Evolutionary conservation across 148 eudicot species (phyloP).

Genomic region (Diospyros kaki): DNA sequence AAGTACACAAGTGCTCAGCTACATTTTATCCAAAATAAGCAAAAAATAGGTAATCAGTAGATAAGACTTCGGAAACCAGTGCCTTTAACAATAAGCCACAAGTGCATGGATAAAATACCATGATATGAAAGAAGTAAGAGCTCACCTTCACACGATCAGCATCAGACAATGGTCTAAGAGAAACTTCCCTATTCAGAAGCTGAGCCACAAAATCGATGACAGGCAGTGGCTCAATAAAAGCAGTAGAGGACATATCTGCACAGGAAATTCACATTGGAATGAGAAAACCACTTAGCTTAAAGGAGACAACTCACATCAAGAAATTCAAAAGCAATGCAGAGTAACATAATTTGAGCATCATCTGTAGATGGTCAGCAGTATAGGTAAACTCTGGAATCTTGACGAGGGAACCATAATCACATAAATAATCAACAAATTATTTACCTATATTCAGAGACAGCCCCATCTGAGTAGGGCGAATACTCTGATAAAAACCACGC

Average conservation of each 20-base stretch:
- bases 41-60: no score
- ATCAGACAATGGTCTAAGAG: conserved; percentile 67
- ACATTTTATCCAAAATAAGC: no score
- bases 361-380: no score
- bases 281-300: neutral
- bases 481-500: conserved; percentile 90
- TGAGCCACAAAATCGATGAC: conserved; percentile 69
- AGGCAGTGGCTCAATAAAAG: conserved; percentile 70
- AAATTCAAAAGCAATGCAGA: neutral
- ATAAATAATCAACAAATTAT: neutral
- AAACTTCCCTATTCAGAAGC: conserved; percentile 49
- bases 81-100: neutral
- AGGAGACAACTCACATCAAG: neutral
- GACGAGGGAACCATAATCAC: neutral
- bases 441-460: conserved; percentile 71
- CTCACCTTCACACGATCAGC: conserved; percentile 71
- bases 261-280: neutral
- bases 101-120: no score
- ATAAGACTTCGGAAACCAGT: neutral
- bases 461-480: conserved; percentile 91
- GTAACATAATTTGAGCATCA: neutral
- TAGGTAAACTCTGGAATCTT: neutral
- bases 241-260: conserved; percentile 84
- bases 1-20: neutral
- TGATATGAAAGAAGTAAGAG: neutral